phyloP scores from a whole-genome alignment of 148 eudicot genomes.

The Spergularia marina region DNA sequence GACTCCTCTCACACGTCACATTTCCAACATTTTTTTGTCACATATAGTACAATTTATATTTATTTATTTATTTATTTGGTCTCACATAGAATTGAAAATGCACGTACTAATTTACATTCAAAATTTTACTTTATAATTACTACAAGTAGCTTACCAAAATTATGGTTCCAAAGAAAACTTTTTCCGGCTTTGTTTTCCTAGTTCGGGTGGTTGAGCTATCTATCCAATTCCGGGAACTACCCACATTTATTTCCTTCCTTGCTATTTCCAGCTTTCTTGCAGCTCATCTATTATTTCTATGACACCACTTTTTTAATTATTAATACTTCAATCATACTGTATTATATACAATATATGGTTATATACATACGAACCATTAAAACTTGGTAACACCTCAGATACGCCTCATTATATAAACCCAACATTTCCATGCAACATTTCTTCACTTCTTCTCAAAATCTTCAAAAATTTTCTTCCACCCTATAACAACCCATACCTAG shows the following conservation, averaged over 20 bases:
- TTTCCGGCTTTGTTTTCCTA: background rate
- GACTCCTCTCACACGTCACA: background rate
- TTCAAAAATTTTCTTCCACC: background rate
- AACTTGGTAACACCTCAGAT: slow-evolving; percentile 6
- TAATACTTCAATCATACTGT: no score
- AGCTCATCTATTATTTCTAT: slow-evolving; percentile 23
- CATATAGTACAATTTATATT: background rate
- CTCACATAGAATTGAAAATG: background rate
- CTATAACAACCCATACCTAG: background rate
- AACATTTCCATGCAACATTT: background rate
- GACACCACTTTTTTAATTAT: background rate
- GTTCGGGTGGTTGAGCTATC: slow-evolving; percentile 48
- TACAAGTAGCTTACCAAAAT: slow-evolving; percentile 25
- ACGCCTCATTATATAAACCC: background rate
- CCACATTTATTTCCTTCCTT: slow-evolving; percentile 33
- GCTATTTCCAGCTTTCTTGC: slow-evolving; percentile 27
- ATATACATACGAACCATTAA: slow-evolving; percentile 10
- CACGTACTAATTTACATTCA: background rate
- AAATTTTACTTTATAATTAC: background rate
- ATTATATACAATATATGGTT: background rate
- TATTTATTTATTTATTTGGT: no score
- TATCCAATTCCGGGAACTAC: slow-evolving; percentile 34
- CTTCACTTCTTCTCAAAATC: background rate
- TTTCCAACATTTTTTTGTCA: background rate
- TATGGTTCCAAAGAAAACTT: background rate